Base-by-base conservation (phyloP, 805 yeast genomes). In the Spathaspora sp. region DNA sequence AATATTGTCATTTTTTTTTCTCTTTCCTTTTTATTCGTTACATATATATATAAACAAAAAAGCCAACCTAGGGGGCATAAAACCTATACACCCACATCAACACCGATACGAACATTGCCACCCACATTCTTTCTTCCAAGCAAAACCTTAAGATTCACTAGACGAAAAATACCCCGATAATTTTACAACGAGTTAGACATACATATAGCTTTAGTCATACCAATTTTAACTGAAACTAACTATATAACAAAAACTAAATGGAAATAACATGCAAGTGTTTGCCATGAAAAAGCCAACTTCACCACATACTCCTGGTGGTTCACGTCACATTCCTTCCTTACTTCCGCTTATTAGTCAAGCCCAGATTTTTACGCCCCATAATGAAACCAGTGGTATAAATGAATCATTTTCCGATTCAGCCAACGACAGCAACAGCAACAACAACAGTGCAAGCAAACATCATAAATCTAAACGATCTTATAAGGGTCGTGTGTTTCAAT, bases 401-500 rank as follows among this genome's bases (percentile, higher is more conserved):
- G 17, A 23, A 14, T 5, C 26, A 42, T 17, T 2, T 42, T 29
- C 9, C 47, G 38, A n/a, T 35, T 16, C 23, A 20, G 23, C 29
- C 45, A 45, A 18, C 46, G 12, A 17, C 38, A 47, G 39, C 49
- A 45, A 39, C 46, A 19, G 11, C 38, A 42, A 39, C 46, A 45
- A 39, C 42, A 49, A 18, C 52, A 29, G 20, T 32, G 26, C n/a
- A 39, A 14, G 18, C 38, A 46, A 23, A 16, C 40, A 14, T n/a
- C 40, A 35, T 35, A 55, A 55, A 29, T 28, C 48, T 5, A 82
- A 78, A 56, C 55, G 75, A 35, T 57, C 65, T 8, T 59, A 73
- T 12, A 83, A 82, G 56, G 86, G 86, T 12, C 69, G 89, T 54
- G 79, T 87, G 19, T 91, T 91, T 69, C 91, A 84, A 63, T 91